Evolutionary conservation across 805 yeast genomes (phyloP).

Genomic region (Ogataea nitratoaversa): DNA sequence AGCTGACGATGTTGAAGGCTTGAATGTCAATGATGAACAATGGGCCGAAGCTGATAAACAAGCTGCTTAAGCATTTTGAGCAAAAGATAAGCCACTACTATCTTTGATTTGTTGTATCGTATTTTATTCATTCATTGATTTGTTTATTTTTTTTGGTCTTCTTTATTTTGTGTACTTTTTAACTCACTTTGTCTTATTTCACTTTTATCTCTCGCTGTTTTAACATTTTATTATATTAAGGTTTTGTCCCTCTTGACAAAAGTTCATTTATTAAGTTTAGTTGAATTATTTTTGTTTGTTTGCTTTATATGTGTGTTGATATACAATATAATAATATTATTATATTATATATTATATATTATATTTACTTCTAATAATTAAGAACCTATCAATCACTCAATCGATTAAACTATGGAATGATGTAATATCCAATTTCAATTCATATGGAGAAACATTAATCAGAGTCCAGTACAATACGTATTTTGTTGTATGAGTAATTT

Average conservation of each 20-base stretch:
- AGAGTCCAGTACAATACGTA: too few species aligned
- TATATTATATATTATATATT: too few species aligned
- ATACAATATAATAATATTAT: too few species aligned
- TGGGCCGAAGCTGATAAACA: slow-evolving; percentile 26
- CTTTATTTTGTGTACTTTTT: background rate
- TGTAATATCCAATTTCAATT: background rate
- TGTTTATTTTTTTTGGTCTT: background rate
- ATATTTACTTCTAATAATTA: background rate
- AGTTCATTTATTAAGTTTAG: too few species aligned
- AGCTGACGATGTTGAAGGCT: slow-evolving; percentile 42
- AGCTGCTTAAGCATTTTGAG: slow-evolving; percentile 22
- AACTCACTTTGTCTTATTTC: background rate
- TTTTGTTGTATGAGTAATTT: too few species aligned
- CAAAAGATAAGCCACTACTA: background rate
- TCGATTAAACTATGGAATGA: background rate
- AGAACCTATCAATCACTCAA: background rate
- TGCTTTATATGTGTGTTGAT: too few species aligned
- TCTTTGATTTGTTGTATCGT: background rate
- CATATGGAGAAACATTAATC: too few species aligned
- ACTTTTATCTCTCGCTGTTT: background rate
- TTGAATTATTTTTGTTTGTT: background rate
- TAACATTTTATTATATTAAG: background rate
- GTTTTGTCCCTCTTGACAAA: background rate
- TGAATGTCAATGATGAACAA: slow-evolving; percentile 44
- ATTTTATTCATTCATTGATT: background rate